Base-by-base conservation (phyloP, 2,329 filamentous ascomycete species). In the Aplosporella prunicola region DNA sequence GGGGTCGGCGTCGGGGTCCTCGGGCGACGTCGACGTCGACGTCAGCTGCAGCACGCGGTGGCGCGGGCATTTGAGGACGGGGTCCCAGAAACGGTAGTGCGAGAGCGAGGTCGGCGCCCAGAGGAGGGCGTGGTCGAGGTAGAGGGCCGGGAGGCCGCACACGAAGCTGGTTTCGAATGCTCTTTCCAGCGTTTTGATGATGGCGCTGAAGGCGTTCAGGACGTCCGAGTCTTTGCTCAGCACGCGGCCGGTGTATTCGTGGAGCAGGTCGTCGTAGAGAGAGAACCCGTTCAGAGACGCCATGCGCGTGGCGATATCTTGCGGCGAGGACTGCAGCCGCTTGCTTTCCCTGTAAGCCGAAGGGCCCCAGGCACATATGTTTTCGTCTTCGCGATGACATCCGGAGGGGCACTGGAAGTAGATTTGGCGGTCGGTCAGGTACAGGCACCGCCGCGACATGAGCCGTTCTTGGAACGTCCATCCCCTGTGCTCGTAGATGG, bases 381-480 rank as follows among this genome's bases (percentile, higher is more conserved):
- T n/a, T n/a, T 15, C 25, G 24, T 35, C 22, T 5, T 40, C 32
- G 25, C 16, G 35, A n/a, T 18, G 26, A n/a, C 14, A 7, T 5
- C 9, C 7, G 11, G 24, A 24, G 10, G 17, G 23, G 24, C 45
- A 47, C 13, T 44, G 41, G 30, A 44, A 45, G 22, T 34, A 44
- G 1, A 45, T 37, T 18, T 39, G 31, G 7, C 20, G 18, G 1
- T 36, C 34, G 5, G 26, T 35, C 20, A 46, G 45, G 26, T 37
- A 41, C 5, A 48, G 27, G 10, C 18, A 28, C 5, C 44, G 29
- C 8, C n/a, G 10, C 2, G 45, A 46, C 5, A 45, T 28, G 5
- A 42, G 27, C 17, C 25, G 17, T 35, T 47, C 45, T 34, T 46
- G 45, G 25, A 43, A 47, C 3, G 44, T 47, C 45, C 45, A 47